Evolutionary conservation across 2,329 filamentous ascomycete species (phyloP).

Genomic region (Coniochaeta prunicola): DNA sequence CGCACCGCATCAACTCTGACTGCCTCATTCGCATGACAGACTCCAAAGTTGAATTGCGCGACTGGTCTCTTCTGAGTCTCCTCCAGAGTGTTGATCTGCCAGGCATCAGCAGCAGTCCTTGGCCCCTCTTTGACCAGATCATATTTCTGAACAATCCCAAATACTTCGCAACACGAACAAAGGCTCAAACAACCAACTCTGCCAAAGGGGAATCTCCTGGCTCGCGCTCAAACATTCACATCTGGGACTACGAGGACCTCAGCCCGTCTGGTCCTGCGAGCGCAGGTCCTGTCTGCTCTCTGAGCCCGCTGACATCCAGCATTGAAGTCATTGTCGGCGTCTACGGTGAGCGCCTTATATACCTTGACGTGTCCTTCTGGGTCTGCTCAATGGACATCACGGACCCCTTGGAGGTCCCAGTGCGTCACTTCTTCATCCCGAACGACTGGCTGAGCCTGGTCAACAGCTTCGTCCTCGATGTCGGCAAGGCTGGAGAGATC

Average conservation of each 20-base stretch:
- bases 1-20: neutral
- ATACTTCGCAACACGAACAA: conserved; percentile 2
- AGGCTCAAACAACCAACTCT: neutral
- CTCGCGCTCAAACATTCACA: conserved; percentile 1
- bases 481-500: conserved; percentile 9
- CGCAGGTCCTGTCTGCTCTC: neutral
- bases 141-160: neutral
- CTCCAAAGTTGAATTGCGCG: neutral
- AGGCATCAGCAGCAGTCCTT: neutral
- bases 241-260: conserved; percentile 5
- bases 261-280: conserved; percentile 17
- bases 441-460: conserved; percentile 11
- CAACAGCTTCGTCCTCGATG: conserved; percentile 4
- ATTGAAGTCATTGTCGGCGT: conserved; percentile 46
- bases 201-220: neutral
- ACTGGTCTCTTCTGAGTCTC: neutral
- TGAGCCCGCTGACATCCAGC: neutral
- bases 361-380: conserved; percentile 3
- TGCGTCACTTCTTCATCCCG: conserved; percentile 17
- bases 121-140: neutral
- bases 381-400: neutral
- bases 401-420: neutral
- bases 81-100: neutral
- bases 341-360: conserved; percentile 40
- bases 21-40: neutral